These are phyloP conservation scores for Fusarium miscanthi DNA, from an alignment of 2,329 filamentous ascomycete genomes.

Conservation along the genomic window DNA sequence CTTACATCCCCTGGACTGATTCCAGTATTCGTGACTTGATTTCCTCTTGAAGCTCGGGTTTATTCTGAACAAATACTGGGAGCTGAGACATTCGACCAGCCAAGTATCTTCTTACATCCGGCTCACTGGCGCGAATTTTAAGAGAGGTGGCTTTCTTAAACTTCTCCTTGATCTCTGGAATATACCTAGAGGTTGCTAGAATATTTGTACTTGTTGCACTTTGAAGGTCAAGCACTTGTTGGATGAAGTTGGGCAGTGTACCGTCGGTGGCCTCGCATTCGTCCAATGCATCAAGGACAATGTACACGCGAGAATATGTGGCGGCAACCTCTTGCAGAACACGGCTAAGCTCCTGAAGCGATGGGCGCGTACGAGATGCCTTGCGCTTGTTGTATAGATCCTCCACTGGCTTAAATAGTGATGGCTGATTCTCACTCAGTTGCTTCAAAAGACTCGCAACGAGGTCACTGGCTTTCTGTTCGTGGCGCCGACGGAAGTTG, in stretches of 20 bases:
- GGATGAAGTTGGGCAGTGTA: not conserved
- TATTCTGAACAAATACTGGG: not conserved
- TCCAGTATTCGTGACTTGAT: not conserved
- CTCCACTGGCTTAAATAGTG: not conserved
- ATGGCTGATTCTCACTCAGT: not conserved
- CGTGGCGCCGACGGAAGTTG: not conserved
- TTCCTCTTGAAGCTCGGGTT: conserved; percentile 4
- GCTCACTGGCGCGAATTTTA: not conserved
- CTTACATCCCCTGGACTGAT: conserved; percentile 11
- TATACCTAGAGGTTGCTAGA: not conserved
- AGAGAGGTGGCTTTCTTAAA: not conserved
- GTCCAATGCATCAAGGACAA: not conserved
- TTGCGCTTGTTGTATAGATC: not conserved
- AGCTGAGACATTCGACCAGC: not conserved
- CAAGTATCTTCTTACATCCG: not conserved
- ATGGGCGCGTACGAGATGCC: not conserved
- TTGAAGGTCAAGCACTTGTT: not conserved
- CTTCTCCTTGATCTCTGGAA: not conserved
- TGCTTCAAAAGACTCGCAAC: not conserved
- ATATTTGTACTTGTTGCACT: not conserved
- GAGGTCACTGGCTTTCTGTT: not conserved
- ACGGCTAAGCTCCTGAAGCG: not conserved
- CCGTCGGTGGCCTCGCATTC: not conserved
- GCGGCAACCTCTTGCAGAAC: not conserved
- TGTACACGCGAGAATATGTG: not conserved